phyloP scores from a whole-genome alignment of 1,284 basidiomycete species.

The Ustilago curta region DNA sequence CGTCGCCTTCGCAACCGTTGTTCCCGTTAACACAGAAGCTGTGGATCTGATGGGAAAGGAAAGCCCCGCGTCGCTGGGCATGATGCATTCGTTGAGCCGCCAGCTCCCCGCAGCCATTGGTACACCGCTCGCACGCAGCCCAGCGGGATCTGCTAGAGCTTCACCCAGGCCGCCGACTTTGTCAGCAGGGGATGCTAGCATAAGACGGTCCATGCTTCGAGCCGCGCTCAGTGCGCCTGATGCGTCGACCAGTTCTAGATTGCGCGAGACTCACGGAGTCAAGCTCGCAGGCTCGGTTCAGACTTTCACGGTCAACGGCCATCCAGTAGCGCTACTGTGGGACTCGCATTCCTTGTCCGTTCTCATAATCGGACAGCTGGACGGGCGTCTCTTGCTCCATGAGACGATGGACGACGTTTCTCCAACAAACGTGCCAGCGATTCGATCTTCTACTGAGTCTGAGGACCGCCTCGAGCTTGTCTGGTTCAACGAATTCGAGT shows the following conservation, averaged over 20 bases:
- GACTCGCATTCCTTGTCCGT: slow-evolving; percentile 28
- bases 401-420: slow-evolving; percentile 28
- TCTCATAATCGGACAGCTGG: slow-evolving; percentile 17
- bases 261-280: slow-evolving; percentile 30
- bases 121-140: slow-evolving; percentile 37
- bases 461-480: slow-evolving; percentile 20
- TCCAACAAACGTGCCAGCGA: slow-evolving; percentile 8
- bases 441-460: neutral
- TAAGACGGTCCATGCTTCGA: slow-evolving; percentile 36
- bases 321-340: slow-evolving; percentile 28
- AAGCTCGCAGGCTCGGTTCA: slow-evolving; percentile 21
- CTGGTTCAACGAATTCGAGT: slow-evolving; percentile 25
- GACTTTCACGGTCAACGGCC: slow-evolving; percentile 4
- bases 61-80: slow-evolving; percentile 13
- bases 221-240: slow-evolving; percentile 26
- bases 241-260: slow-evolving; percentile 11
- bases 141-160: slow-evolving; percentile 35
- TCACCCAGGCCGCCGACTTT: slow-evolving; percentile 28
- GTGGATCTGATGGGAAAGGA: slow-evolving; percentile 14
- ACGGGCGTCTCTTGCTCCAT: slow-evolving; percentile 28
- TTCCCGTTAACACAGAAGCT: slow-evolving; percentile 1
- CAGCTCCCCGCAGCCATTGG: slow-evolving; percentile 38
- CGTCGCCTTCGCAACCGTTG: slow-evolving; percentile 20
- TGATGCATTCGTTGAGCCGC: slow-evolving; percentile 34
- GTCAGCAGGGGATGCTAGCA: slow-evolving; percentile 19